Evolutionary conservation across 192 early-diverging fungal genomes (phyloP), one percentile per base, ranked within the genome.

Genomic region (Mortierella claussenii): DNA sequence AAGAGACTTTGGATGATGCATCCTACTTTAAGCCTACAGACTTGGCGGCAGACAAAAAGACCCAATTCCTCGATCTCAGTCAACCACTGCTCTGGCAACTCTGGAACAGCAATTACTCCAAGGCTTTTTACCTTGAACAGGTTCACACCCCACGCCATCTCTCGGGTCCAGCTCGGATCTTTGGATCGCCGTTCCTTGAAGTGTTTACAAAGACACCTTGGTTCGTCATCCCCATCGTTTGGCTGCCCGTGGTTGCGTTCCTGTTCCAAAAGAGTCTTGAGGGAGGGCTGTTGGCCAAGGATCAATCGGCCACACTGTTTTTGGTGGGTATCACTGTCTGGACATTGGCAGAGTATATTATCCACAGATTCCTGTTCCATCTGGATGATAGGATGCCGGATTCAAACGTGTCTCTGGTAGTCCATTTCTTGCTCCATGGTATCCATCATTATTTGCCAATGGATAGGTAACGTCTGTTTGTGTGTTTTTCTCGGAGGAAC

Each of bases 361-460:
- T 98, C 34, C 97, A 98, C 79, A 88, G 97, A 11, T 98, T 95
- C 79, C 65, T 96, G 37, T 98, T 98, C 84, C 97, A 98, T 71
- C 76, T 97, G 36, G 97, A 98, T 78, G 87, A 90, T 11, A 79
- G 86, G 55, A 78, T 98, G 51, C 97, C 97, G 26, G 94, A 97
- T 69, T 86, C 93, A 53, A 92, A 85, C 24, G 52, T 89, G 36
- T 89, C 89, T 11, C 85, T 96, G 60, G 78, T 85, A 6, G 56
- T 90, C 17, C 97, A 98, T 68, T 98, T 98, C 68, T 59, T 92
- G 68, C 84, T 96, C 31, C 97, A 98, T 76, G 97, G 97, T 24
- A 93, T 98, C 34, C 97, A 98, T 82, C 97, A 98, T 74, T 98
- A 91, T 79, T 78, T 98, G 32, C 97, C 97, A 12, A 97, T 97